phyloP scores from a whole-genome alignment of 1,284 basidiomycete species.

The Sphaerobolus stellatus region DNA sequence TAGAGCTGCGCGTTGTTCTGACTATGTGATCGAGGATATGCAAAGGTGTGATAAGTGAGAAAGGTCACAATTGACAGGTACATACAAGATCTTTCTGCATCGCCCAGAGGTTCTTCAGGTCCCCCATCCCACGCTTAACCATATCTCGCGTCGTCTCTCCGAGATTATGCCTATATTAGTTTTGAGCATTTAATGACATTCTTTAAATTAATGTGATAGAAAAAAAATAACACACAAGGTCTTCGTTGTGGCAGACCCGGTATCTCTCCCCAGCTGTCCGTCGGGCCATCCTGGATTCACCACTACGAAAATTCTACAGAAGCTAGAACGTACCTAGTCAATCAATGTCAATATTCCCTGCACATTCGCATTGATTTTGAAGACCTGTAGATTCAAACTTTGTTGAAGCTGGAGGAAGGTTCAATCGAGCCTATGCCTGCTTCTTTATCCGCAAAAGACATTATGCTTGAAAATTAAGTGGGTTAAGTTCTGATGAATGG shows the following conservation, averaged over 20 bases:
- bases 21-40: too few species aligned
- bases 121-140: constrained; percentile 90
- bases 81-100: constrained; percentile 67
- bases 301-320: constrained; percentile 41
- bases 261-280: constrained; percentile 72
- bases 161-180: constrained; percentile 69
- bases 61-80: too few species aligned
- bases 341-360: constrained; percentile 92
- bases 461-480: too few species aligned
- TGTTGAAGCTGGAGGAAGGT: constrained; percentile 81
- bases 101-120: constrained; percentile 82
- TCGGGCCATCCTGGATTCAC: constrained; percentile 76
- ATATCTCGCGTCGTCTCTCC: constrained; percentile 93
- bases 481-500: too few species aligned
- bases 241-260: too few species aligned
- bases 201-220: background rate
- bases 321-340: constrained; percentile 53
- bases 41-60: too few species aligned
- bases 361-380: constrained; percentile 98
- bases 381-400: constrained; percentile 90
- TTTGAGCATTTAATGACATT: background rate
- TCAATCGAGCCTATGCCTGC: too few species aligned
- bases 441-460: too few species aligned
- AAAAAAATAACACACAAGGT: constrained; percentile 54
- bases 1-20: constrained; percentile 72